Evolutionary conservation across 2,329 filamentous ascomycete species (phyloP).

Genomic region (Periconia sp.): DNA sequence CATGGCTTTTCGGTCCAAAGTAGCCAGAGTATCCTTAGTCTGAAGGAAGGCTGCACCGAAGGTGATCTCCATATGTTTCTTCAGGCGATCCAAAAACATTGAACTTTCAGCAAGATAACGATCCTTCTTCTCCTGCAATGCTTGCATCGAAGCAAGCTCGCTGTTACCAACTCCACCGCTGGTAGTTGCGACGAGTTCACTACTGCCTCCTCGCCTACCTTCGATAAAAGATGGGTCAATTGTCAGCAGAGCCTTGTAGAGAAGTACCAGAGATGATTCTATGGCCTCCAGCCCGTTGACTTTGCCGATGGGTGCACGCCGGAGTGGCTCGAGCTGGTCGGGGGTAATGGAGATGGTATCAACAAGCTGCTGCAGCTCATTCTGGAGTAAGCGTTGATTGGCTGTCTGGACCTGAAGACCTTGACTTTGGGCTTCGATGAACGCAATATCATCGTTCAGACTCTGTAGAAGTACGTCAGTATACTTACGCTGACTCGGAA

Average conservation of each 20-base stretch:
- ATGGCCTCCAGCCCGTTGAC: conserved; percentile 72
- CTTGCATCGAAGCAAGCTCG: conserved; percentile 80
- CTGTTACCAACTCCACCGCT: conserved; percentile 69
- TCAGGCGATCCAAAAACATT: conserved; percentile 75
- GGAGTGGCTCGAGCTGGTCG: conserved; percentile 72
- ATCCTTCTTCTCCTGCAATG: conserved; percentile 91
- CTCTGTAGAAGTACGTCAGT: conserved; percentile 59
- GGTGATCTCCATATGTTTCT: conserved; percentile 78
- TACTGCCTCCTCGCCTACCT: conserved; percentile 43
- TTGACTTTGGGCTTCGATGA: conserved; percentile 96
- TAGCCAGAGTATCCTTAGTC: conserved; percentile 62
- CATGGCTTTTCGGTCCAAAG: conserved; percentile 49
- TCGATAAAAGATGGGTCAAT: conserved; percentile 80
- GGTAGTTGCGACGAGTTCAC: conserved; percentile 31
- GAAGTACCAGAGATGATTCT: conserved; percentile 72
- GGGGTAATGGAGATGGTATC: conserved; percentile 87
- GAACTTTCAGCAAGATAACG: conserved; percentile 78
- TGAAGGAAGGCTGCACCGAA: conserved; percentile 76
- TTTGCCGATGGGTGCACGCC: conserved; percentile 71
- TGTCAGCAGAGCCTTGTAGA: conserved; percentile 91
- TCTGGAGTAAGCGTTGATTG: conserved; percentile 91
- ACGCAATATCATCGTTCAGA: conserved; percentile 91
- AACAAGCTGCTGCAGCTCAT: conserved; percentile 84
- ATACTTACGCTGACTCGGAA: conserved; percentile 10
- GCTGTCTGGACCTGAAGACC: conserved; percentile 95